These are phyloP conservation scores for Penicillium sp. DNA, from an alignment of 2,329 filamentous ascomycete species.

Conservation along the genomic window DNA sequence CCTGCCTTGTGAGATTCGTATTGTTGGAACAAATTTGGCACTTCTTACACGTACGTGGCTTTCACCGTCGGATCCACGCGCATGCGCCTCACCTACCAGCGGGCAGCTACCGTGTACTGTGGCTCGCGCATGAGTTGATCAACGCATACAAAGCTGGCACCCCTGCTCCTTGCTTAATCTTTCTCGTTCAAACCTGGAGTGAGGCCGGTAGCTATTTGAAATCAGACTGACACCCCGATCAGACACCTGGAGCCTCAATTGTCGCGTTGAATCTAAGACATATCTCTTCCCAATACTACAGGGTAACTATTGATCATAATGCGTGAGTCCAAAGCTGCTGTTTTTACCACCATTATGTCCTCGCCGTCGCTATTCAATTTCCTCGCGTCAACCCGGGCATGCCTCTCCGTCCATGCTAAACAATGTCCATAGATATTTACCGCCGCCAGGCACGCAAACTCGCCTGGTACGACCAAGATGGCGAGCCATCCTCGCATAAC, in stretches of 20 bases:
- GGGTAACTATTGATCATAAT: neutral
- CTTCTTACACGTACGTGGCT: constrained; percentile 1
- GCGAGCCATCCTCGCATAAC: constrained; percentile 40
- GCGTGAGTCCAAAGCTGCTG: constrained; percentile 1
- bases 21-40: neutral
- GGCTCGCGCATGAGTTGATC: neutral
- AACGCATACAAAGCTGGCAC: neutral
- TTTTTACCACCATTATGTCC: neutral
- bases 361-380: neutral
- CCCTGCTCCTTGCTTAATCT: neutral
- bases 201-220: neutral
- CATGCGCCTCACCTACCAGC: neutral
- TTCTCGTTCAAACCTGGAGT: neutral
- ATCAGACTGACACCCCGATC: neutral
- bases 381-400: neutral
- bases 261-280: neutral
- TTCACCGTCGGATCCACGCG: neutral
- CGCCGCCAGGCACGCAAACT: constrained; percentile 40
- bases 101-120: too few relatives aligned
- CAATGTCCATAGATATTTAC: constrained; percentile 38
- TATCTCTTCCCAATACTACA: neutral
- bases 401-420: constrained; percentile 1
- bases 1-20: neutral
- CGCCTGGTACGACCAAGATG: constrained; percentile 47
- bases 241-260: neutral